These are phyloP conservation scores for Paracoccidioides lutzii DNA, from an alignment of 2,329 filamentous ascomycete species.

Conservation along the genomic window DNA sequence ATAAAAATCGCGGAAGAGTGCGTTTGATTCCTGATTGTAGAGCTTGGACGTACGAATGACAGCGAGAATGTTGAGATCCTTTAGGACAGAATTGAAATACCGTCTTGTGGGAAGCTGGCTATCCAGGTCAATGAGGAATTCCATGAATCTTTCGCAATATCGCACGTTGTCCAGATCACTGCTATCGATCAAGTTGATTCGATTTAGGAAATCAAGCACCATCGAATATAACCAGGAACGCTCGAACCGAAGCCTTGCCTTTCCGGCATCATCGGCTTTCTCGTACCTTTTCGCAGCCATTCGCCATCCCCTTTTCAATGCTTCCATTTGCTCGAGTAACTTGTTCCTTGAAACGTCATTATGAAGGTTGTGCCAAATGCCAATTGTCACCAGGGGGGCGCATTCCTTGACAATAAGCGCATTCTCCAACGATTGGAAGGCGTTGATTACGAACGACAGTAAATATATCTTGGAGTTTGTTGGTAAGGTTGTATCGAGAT, in stretches of 20 bases:
- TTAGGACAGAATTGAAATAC: constrained; percentile 79
- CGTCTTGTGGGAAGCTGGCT: constrained; percentile 88
- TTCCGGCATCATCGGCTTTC: constrained; percentile 63
- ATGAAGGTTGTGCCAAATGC: constrained; percentile 87
- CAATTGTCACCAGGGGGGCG: constrained; percentile 84
- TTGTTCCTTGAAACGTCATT: constrained; percentile 61
- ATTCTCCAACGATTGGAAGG: constrained; percentile 88
- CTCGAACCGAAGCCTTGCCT: constrained; percentile 76
- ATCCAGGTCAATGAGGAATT: constrained; percentile 78
- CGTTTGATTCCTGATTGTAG: constrained; percentile 61
- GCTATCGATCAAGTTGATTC: constrained; percentile 46
- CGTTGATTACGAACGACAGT: constrained; percentile 77
- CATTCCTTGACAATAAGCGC: constrained; percentile 88
- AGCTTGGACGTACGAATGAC: constrained; percentile 66
- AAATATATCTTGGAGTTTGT: constrained; percentile 62
- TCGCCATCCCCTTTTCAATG: constrained; percentile 80
- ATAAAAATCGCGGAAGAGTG: constrained; percentile 67
- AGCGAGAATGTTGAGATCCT: constrained; percentile 71
- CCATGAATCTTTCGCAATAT: constrained; percentile 88
- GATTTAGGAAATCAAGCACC: constrained; percentile 65
- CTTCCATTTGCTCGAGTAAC: constrained; percentile 57
- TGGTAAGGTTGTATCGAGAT: constrained; percentile 55
- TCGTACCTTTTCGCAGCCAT: constrained; percentile 78
- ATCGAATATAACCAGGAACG: constrained; percentile 86
- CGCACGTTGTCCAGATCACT: constrained; percentile 47